Evolutionary conservation across 225 moss, liverwort and hornwort species (phyloP), one percentile per base, ranked within the genome.

Genomic region (Physcomitrellopsis africana): DNA sequence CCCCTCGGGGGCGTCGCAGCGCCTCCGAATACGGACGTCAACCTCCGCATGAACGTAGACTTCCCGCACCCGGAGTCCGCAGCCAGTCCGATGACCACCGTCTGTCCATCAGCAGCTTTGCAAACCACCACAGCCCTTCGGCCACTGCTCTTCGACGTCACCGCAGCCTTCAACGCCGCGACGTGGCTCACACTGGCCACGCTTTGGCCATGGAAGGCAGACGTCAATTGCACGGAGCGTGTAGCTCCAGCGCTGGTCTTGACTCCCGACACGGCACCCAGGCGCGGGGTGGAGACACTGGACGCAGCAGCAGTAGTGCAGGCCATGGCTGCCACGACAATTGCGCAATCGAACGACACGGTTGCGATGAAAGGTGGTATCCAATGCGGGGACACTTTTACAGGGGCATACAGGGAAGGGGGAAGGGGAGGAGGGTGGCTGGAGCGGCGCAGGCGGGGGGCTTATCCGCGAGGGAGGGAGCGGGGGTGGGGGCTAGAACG

Each of bases 11-110:
- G 91, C 0, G 79, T 44, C 5, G 81, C 94, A 4, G 88, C 80
- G n/a, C 96, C 94, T 3, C 96, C 96, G 24, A 97, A 97, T 63
- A 94, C 94, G 11, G 94, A 94, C 65, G 96, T 97, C 84, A 97
- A 56, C 71, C 96, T 81, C 42, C 96, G 87, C 96, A 97, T 97
- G 81, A 97, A 94, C 1, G 94, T 93, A 41, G 94, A 93, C 93
- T 97, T 94, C 37, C 96, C 96, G 57, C 94, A 94, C 26, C 96
- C 96, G 0, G 96, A 97, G 66, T 97, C 94, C 0, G 96, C 96
- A 3, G 94, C 96, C 61, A 93, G 70, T 3, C 94, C 96, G 65
- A 97, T 94, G 67, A 97, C 92, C 41, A 94, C 79, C 0, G 96
- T 91, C 63, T 65, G 67, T 32, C 81, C 83, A 7, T 69, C 72